Conservation (phyloP, 108 stramenopile genomes). For the Cyclotella choctawhatcheeana region DNA sequence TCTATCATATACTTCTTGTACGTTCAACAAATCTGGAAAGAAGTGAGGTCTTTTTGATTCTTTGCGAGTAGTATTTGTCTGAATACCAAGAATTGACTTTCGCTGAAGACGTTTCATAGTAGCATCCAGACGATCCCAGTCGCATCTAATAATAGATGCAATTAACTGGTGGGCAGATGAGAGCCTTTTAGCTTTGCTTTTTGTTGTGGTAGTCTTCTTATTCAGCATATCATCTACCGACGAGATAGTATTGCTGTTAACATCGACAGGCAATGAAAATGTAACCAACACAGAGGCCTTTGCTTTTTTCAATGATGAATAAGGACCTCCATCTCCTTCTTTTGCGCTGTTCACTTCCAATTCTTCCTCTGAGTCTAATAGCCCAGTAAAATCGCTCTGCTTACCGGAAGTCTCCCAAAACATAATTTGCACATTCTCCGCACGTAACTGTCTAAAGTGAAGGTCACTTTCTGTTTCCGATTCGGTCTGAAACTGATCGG, state of each 20-base stretch:
- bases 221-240: neutral
- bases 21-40: constrained; percentile 61
- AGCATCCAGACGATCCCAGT: constrained; percentile 60
- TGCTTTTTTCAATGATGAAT: neutral
- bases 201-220: constrained; percentile 1
- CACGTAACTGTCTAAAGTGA: constrained; percentile 37
- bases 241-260: neutral
- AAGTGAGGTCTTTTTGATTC: constrained; percentile 23
- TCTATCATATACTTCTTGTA: constrained; percentile 65
- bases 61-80: neutral
- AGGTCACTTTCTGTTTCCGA: constrained; percentile 22
- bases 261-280: constrained; percentile 49
- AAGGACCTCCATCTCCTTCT: neutral
- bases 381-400: neutral
- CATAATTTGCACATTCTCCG: constrained; percentile 36
- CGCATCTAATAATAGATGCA: constrained; percentile 64
- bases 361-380: neutral
- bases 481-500: constrained; percentile 24
- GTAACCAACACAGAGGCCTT: constrained; percentile 55
- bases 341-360: neutral
- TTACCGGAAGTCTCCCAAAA: constrained; percentile 1
- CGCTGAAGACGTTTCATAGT: constrained; percentile 36
- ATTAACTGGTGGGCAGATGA: constrained; percentile 61
- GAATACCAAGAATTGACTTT: neutral
- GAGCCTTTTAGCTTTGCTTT: constrained; percentile 25